Conservation (phyloP, 768 basidiomycete species). For the Xerocomus potaroensis region DNA sequence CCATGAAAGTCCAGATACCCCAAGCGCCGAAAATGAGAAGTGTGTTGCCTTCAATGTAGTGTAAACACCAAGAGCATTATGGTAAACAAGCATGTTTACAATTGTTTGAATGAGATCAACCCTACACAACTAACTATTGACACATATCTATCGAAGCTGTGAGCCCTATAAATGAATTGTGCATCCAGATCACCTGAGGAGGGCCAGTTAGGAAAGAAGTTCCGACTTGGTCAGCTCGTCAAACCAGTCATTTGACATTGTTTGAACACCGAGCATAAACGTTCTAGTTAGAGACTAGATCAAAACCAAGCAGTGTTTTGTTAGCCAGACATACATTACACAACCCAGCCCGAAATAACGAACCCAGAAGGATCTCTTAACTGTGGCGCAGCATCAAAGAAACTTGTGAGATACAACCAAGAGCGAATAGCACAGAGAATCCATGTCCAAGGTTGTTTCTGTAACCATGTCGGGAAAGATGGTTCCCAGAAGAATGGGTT, state of each 20-base stretch:
- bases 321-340: background rate
- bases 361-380: background rate
- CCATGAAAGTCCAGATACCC: background rate
- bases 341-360: background rate
- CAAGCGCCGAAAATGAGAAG: background rate
- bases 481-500: background rate
- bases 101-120: background rate
- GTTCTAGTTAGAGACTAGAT: background rate
- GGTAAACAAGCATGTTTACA: background rate
- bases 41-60: background rate
- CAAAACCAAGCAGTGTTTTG: background rate
- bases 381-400: background rate
- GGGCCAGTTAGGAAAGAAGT: background rate
- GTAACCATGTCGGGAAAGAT: background rate
- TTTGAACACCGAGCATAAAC: background rate
- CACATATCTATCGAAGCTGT: background rate
- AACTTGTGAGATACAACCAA: background rate
- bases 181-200: background rate
- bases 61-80: background rate
- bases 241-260: no score
- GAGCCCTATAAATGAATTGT: background rate
- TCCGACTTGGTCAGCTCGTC: background rate
- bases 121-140: background rate
- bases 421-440: background rate
- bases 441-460: background rate